Evolutionary conservation across 345 rosid species (phyloP), one percentile per base, ranked within the genome.

Genomic region (Populus nigra): DNA sequence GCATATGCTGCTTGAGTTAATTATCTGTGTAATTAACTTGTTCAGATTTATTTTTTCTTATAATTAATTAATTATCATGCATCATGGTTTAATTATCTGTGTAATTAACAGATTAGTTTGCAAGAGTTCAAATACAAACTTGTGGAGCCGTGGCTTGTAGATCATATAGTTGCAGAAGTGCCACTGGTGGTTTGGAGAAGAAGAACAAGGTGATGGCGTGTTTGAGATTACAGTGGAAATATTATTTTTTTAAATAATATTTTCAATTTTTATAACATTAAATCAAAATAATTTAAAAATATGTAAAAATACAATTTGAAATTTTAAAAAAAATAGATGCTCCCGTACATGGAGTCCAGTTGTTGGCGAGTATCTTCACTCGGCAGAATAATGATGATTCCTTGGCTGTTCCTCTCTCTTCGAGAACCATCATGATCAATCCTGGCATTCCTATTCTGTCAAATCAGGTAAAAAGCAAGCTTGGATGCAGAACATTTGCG

Each of bases 151-250:
- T 97, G 97, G 79, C 75, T 96, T 61, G 99, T 96, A 57, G 99
- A 96, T 88, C 99, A 88, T 82, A 89, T 96, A 66, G 94, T 92
- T 77, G 99, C 98, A 3, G 93, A 96, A 84, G 96, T 96, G 63
- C 93, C 67, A 93, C 92, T 73, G 99, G 98, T 79, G 98, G 99
- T 78, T 90, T 96, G 84, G 99, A 93, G 92, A 93, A 92, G 87
- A 96, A 89, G 88, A 92, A 93, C 79, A 88, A 85, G 93, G 97
- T 92, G 45, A 49, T 31, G 35, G 35, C 35, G 35, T 4, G 35
- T 33, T 33, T 33, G 35, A 33, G 35, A 33, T 33, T 33, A 33
- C 35, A 0, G 35, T 33, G 36, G 36, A 33, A 33, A 33, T 33
- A 33, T 5, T 0, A 33, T 33, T 33, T 33, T 33, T 33, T 33